Evolutionary conservation across 352 stramenopile genomes (phyloP), one percentile per base, ranked within the genome.

Genomic region (Pythium insidiosum): DNA sequence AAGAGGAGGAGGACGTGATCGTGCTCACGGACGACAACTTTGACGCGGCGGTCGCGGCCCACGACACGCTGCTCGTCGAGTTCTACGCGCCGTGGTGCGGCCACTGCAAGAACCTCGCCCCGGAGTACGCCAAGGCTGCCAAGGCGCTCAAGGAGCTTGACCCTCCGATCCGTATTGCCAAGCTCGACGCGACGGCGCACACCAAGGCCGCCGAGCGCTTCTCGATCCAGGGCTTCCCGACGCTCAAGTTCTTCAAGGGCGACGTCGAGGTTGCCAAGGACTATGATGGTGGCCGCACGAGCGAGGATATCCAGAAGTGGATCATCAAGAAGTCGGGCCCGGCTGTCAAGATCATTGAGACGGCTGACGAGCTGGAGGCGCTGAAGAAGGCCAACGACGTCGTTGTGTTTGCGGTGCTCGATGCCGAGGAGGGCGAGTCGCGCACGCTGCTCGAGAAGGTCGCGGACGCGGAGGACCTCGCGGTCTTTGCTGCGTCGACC

Each of bases 241-340:
- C 87, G 44, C 68, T 97, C 50, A 96, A 96, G 70, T 95, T 95
- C 58, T 95, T 96, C 60, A 94, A 95, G 67, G 77, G 77, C 46
- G 73, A 88, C 41, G 63, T 72, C 20, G 79, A 89, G 38, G 35
- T 68, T 4, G 59, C 77, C 49, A 94, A 95, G 66, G 92, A 96
- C 56, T 86, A 85, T 57, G 83, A 88, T 40, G 79, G 85, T 24
- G 86, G 85, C 52, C 81, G 88, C 59, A 93, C 75, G 22, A 66
- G 68, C 28, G 58, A 71, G 13, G 88, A 95, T 50, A 96, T 97
- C 58, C 61, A 89, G 50, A 80, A 84, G 58, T 96, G 82, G 82
- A 75, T 96, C 26, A 50, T 92, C 30, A 95, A 95, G 77, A 95
- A 96, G 73, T 93, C 84, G 23, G 89, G 88, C 41, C 89, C 89